Evolutionary conservation across 164 flowering plant genomes (phyloP).

Genomic region (Sedum album): DNA sequence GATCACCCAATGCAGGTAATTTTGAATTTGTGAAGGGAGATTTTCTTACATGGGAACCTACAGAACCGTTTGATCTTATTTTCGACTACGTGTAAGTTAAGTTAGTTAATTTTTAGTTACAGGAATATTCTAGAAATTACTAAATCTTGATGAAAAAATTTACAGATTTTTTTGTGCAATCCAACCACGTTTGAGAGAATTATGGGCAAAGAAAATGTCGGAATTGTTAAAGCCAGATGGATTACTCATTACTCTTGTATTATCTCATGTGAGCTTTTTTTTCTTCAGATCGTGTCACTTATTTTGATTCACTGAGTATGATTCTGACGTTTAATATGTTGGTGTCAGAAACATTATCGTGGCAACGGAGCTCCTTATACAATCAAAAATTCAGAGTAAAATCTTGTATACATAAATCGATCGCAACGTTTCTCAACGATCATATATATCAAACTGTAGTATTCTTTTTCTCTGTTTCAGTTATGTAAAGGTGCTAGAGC

Average conservation of each 20-base stretch:
- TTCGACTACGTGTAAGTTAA: no score
- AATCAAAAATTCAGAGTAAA: constrained; percentile 62
- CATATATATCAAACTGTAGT: neutral
- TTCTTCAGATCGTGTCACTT: no score
- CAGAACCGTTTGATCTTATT: constrained; percentile 65
- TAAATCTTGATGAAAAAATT: no score
- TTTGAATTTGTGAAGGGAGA: constrained; percentile 49
- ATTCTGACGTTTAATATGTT: constrained; percentile 3
- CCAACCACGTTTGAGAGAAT: constrained; percentile 49
- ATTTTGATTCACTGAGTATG: no score
- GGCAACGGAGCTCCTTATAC: constrained; percentile 71
- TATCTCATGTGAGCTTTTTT: constrained; percentile 44
- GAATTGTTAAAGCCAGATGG: constrained; percentile 71
- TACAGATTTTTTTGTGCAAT: no score
- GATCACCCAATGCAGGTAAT: constrained; percentile 32
- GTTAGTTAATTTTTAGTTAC: constrained; percentile 19
- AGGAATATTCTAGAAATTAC: no score
- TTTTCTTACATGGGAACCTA: constrained; percentile 67
- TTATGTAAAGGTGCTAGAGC: constrained; percentile 58
- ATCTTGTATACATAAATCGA: constrained; percentile 2
- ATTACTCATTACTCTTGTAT: constrained; percentile 76
- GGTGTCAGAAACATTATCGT: constrained; percentile 51
- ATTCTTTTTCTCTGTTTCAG: constrained; percentile 20
- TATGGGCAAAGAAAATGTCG: constrained; percentile 47
- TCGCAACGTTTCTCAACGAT: neutral